Evolutionary conservation across 2,329 filamentous ascomycete genomes (phyloP).

Genomic region (Raffaelea ambrosiae): DNA sequence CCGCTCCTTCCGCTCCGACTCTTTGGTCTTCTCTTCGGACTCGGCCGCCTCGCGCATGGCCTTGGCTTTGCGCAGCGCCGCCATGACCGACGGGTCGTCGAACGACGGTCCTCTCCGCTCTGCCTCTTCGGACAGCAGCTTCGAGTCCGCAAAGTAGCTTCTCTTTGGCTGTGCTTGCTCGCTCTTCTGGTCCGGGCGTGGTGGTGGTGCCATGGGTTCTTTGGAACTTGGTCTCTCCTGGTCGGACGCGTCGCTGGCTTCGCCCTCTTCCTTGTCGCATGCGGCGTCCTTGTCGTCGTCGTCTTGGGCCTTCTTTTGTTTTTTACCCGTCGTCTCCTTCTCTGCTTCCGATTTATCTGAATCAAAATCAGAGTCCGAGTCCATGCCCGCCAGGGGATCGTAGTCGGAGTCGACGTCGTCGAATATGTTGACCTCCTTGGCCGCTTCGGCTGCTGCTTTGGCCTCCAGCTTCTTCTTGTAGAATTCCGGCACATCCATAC

Average conservation of each 20-base stretch:
- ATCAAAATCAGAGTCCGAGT: constrained; percentile 34
- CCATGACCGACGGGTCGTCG: constrained; percentile 69
- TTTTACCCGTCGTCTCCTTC: neutral
- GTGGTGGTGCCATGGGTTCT: too few relatives aligned
- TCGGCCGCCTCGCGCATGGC: constrained; percentile 43
- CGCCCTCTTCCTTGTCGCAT: constrained; percentile 1
- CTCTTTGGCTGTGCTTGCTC: constrained; percentile 28
- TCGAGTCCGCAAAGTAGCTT: constrained; percentile 57
- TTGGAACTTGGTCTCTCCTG: too few relatives aligned
- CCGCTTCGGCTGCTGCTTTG: constrained; percentile 37
- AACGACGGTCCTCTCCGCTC: constrained; percentile 45
- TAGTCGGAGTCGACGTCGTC: constrained; percentile 59
- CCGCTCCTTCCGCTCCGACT: constrained; percentile 52
- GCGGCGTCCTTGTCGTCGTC: constrained; percentile 11
- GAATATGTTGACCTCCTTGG: constrained; percentile 56
- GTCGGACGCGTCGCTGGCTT: neutral
- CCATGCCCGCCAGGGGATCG: constrained; percentile 54
- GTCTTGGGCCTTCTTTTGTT: constrained; percentile 8
- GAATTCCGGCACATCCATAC: constrained; percentile 57
- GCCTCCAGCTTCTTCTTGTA: constrained; percentile 41
- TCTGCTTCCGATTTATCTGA: constrained; percentile 12
- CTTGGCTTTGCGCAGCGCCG: constrained; percentile 78
- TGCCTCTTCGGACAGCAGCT: constrained; percentile 43
- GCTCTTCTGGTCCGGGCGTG: too few relatives aligned
- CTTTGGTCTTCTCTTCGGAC: constrained; percentile 30